Conservation (phyloP, 1,284 basidiomycete genomes). For the Meripilus lineatus region DNA sequence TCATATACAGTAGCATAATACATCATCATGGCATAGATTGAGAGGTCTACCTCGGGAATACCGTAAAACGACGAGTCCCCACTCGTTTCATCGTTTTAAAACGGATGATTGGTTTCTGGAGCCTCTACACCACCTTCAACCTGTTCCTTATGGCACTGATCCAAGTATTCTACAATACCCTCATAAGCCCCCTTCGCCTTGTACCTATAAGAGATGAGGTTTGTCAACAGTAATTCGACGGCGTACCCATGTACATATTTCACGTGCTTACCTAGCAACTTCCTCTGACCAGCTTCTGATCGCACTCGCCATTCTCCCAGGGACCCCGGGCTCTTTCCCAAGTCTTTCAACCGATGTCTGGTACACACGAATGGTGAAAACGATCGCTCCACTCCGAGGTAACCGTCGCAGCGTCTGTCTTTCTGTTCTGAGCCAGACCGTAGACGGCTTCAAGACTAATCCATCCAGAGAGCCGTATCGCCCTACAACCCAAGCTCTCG, state of each 20-base stretch:
- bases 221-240: not conserved
- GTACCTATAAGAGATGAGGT: constrained; percentile 33
- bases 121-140: constrained; percentile 19
- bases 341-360: constrained; percentile 56
- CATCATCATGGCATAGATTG: too few relatives aligned
- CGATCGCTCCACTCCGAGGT: constrained; percentile 59
- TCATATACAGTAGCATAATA: too few relatives aligned
- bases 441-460: constrained; percentile 28
- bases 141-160: constrained; percentile 38
- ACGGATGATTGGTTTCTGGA: not conserved
- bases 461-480: constrained; percentile 9
- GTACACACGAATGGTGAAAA: constrained; percentile 79
- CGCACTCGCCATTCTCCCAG: constrained; percentile 63
- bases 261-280: constrained; percentile 37
- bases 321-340: constrained; percentile 56
- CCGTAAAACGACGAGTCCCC: too few relatives aligned
- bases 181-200: constrained; percentile 52
- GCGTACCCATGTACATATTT: not conserved
- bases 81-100: not conserved
- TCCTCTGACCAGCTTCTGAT: constrained; percentile 69
- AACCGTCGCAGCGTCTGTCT: constrained; percentile 71
- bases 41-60: too few relatives aligned
- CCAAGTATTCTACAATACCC: constrained; percentile 45
- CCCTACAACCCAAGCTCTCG: not conserved
- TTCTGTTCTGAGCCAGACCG: constrained; percentile 61